Percentiles rank a stretch among this genome's conserved stretches.
Evolutionary conservation across 192 early-diverging fungal genomes (phyloP).

Genomic region (Backusella australiensis): DNA sequence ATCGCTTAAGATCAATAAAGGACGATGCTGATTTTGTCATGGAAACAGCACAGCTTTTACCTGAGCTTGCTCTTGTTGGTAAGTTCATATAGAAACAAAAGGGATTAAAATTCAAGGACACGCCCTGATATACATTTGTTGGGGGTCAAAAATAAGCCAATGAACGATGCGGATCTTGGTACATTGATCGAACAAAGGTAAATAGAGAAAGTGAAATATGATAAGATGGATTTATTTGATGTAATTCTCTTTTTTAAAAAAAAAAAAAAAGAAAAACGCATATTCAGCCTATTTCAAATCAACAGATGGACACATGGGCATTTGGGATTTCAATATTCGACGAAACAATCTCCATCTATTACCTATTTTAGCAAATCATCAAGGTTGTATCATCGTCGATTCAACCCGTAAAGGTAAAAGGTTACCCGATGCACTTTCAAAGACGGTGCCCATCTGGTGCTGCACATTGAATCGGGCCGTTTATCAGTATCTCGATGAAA

Average conservation of each 20-base stretch:
- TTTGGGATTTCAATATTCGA: slow-evolving; percentile 83
- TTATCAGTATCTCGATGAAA: neutral
- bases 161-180: slow-evolving; percentile 88
- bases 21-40: slow-evolving; percentile 75
- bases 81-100: neutral
- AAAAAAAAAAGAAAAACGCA: slow-evolving; percentile 29
- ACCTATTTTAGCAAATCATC: slow-evolving; percentile 43
- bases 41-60: slow-evolving; percentile 51
- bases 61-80: slow-evolving; percentile 61
- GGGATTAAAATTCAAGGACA: too few species aligned
- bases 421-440: slow-evolving; percentile 80
- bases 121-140: neutral
- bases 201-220: neutral
- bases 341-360: slow-evolving; percentile 79
- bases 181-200: slow-evolving; percentile 65
- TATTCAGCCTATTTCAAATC: slow-evolving; percentile 89
- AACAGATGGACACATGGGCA: slow-evolving; percentile 86
- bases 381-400: slow-evolving; percentile 85
- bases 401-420: slow-evolving; percentile 83
- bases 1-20: slow-evolving; percentile 75
- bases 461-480: slow-evolving; percentile 66
- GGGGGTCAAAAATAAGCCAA: slow-evolving; percentile 50
- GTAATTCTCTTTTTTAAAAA: neutral
- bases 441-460: slow-evolving; percentile 93
- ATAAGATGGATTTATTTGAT: neutral